phyloP scores from a whole-genome alignment of 495 filamentous ascomycete species.

The Annulohypoxylon stygium region DNA sequence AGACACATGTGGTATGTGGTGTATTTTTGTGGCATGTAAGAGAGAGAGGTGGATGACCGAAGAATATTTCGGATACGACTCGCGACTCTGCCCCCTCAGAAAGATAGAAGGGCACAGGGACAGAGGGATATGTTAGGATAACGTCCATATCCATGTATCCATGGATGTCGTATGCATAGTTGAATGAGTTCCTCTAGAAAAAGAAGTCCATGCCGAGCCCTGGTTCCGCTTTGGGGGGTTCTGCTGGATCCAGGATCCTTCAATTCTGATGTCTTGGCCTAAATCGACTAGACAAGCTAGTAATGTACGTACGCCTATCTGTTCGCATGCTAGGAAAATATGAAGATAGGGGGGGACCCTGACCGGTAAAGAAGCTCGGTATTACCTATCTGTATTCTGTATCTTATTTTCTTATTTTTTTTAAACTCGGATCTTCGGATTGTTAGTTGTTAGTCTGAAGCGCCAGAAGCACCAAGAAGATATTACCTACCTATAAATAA shows the following conservation, averaged over 20 bases:
- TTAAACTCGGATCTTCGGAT: slow-evolving; percentile 38
- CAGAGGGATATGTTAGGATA: not conserved
- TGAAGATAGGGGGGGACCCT: slow-evolving; percentile 36
- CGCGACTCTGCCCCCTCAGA: slow-evolving; percentile 19
- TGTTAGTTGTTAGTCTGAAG: slow-evolving; percentile 28
- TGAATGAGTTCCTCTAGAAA: slow-evolving; percentile 19
- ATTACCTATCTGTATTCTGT: slow-evolving; percentile 11
- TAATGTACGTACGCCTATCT: slow-evolving; percentile 2
- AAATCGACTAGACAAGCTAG: slow-evolving; percentile 33
- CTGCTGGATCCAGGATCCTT: slow-evolving; percentile 44
- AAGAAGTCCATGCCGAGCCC: slow-evolving; percentile 37
- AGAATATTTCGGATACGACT: slow-evolving; percentile 25
- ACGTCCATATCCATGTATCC: not conserved
- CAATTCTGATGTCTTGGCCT: slow-evolving; percentile 44
- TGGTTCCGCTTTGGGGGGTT: slow-evolving; percentile 43
- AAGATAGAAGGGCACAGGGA: not conserved
- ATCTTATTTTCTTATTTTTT: not conserved
- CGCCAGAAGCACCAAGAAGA: not conserved
- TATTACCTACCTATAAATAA: not conserved
- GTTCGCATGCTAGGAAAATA: slow-evolving; percentile 18
- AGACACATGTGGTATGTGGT: slow-evolving; percentile 1
- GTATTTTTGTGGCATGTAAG: slow-evolving; percentile 9
- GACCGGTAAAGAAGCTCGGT: slow-evolving; percentile 16
- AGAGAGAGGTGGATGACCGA: slow-evolving; percentile 12
- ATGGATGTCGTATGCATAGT: slow-evolving; percentile 27